Percentiles rank a stretch among this genome's conserved stretches.
These are phyloP conservation scores for Aspergillus fijiensis DNA, from an alignment of 2,329 filamentous ascomycete species.

Conservation along the genomic window DNA sequence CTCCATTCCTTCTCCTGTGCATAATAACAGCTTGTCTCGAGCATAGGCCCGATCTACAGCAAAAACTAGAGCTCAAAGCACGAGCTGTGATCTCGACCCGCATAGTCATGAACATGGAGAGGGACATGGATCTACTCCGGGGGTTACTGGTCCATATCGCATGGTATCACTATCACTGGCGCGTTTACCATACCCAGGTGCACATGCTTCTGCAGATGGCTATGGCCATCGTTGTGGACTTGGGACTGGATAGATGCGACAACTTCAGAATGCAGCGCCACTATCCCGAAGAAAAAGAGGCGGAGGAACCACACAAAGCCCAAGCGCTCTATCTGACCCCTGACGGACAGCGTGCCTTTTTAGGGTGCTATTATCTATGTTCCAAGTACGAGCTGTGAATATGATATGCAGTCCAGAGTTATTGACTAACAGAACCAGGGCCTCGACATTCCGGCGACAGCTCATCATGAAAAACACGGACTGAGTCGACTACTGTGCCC, in stretches of 20 bases:
- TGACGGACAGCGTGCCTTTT: too few species aligned
- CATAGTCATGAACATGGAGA: slow-evolving; percentile 6
- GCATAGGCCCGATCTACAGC: background rate
- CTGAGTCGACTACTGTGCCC: slow-evolving; percentile 7
- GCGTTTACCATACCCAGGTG: slow-evolving; percentile 10
- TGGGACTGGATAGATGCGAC: background rate
- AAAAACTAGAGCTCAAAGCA: background rate
- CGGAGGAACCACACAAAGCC: background rate
- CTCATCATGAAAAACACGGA: background rate
- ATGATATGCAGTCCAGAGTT: too few species aligned
- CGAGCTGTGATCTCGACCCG: background rate
- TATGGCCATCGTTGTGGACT: slow-evolving; percentile 5
- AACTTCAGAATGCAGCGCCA: too few species aligned
- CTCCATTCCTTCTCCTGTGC: slow-evolving; percentile 3
- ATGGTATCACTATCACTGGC: slow-evolving; percentile 14
- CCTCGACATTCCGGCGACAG: too few species aligned
- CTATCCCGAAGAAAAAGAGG: too few species aligned
- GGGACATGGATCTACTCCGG: slow-evolving; percentile 10
- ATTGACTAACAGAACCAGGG: too few species aligned
- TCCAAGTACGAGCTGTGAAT: too few species aligned
- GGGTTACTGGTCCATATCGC: slow-evolving; percentile 13
- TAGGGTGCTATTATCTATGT: too few species aligned
- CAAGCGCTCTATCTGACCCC: too few species aligned
- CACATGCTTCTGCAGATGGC: slow-evolving; percentile 10
- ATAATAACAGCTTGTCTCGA: background rate